These are phyloP conservation scores for Isatis tinctoria DNA, from an alignment of 345 rosid genomes.

Conservation along the genomic window DNA sequence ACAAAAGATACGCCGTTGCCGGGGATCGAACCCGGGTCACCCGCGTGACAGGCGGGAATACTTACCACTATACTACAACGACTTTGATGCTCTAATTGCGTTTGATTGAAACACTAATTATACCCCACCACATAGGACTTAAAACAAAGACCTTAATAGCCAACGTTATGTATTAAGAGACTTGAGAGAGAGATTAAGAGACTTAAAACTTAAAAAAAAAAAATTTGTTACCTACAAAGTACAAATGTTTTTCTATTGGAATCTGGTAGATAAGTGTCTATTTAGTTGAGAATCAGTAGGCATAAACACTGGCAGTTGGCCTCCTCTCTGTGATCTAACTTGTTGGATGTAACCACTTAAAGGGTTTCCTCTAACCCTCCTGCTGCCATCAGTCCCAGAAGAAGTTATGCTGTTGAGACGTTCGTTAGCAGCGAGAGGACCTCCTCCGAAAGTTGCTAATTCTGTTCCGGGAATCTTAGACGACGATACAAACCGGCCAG, in stretches of 20 bases:
- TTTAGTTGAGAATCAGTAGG: conserved; percentile 62
- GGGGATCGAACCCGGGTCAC: conserved; percentile 95
- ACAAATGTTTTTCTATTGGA: conserved; percentile 36
- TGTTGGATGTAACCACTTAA: conserved; percentile 45
- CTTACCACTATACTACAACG: conserved; percentile 82
- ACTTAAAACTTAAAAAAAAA: neutral
- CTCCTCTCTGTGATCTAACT: conserved; percentile 65
- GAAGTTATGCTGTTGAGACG: conserved; percentile 40
- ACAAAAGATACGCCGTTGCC: conserved; percentile 57
- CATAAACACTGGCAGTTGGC: conserved; percentile 80
- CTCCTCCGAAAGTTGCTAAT: conserved; percentile 66
- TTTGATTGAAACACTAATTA: no score
- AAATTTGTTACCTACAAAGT: neutral
- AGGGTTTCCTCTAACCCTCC: conserved; percentile 42
- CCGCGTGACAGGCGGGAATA: conserved; percentile 86
- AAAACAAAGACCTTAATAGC: neutral
- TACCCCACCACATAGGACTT: no score
- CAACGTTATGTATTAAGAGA: neutral
- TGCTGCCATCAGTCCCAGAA: conserved; percentile 22
- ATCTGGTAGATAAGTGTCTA: conserved; percentile 42
- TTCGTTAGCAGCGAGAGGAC: conserved; percentile 54
- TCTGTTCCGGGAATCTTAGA: conserved; percentile 51
- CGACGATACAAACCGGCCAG: conserved; percentile 72
- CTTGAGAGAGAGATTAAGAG: neutral
- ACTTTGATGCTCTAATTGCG: neutral